Base-by-base conservation (phyloP, 768 basidiomycete genomes). In the Calocera cornea region DNA sequence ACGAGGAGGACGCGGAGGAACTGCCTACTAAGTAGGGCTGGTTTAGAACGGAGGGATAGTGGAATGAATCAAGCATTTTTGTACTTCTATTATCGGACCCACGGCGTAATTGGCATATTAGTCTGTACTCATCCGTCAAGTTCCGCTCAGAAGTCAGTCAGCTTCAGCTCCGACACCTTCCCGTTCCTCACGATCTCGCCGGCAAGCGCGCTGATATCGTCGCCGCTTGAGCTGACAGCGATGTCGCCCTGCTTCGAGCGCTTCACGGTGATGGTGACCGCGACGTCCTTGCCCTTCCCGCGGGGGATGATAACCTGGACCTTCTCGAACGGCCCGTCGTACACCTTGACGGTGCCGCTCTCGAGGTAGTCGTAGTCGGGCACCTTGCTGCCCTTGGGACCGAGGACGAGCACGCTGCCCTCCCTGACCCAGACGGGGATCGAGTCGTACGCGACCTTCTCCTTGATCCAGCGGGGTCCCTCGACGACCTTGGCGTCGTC, bases 381-480 rank as follows among this genome's bases (percentile, higher is more conserved):
- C 1, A 81, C 78, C 29, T 78, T 79, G 24, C 79, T 76, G 31
- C 79, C 77, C 34, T 77, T 72, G 19, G 86, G 83, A 2, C 87
- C 86, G n/a, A 88, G 78, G 65, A 81, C 76, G 22, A 89, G 74
- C 22, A 88, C 80, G 17, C 80, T 82, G 40, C 81, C 83, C 31
- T 82, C 81, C 40, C 84, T 80, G 40, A 88, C 83, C 83, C 83
- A 89, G 33, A 89, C 83, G 17, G 87, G 87, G 41, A 89, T 80
- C 67, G 83, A 80, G 71, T 86, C 82, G 41, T 87, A 75, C 29
- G 85, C 81, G n/a, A 87, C 84, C 66, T 81, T 76, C 70, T 86
- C 84, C 65, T 81, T 81, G 68, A 88, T 76, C 87, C 87, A 89
- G 19, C 71, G 70, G 0, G 87, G 87, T 0, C 88, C 88, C 64